These are phyloP conservation scores for Aspergillus nidulans DNA, from an alignment of 495 filamentous ascomycete species.

Conservation along the genomic window DNA sequence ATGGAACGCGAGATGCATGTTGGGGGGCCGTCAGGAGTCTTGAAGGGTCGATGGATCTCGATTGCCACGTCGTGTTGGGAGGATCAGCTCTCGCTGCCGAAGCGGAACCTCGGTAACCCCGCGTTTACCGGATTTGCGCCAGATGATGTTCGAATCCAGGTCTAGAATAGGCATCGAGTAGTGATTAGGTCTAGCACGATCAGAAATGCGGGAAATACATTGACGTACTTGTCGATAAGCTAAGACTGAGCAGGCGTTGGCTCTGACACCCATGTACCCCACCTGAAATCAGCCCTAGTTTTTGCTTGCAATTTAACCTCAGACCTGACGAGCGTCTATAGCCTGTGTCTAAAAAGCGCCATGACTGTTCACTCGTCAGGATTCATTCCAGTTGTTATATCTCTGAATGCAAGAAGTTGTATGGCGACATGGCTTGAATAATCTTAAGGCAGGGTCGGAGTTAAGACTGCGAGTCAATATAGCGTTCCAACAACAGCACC, in stretches of 20 bases:
- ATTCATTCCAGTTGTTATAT: too few relatives aligned
- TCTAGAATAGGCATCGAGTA: neutral
- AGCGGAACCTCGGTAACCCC: slow-evolving; percentile 4
- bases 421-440: too few relatives aligned
- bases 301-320: neutral
- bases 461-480: too few relatives aligned
- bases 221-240: neutral
- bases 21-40: neutral
- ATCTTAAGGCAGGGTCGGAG: too few relatives aligned
- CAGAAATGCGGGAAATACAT: neutral
- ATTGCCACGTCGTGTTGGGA: neutral
- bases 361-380: too few relatives aligned
- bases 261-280: neutral
- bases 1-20: slow-evolving; percentile 10
- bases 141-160: neutral
- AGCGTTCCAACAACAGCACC: too few relatives aligned
- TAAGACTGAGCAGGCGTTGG: neutral
- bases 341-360: neutral
- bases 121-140: neutral
- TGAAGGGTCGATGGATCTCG: neutral
- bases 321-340: too few relatives aligned
- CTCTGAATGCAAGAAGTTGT: too few relatives aligned
- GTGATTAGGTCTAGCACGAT: neutral
- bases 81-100: neutral
- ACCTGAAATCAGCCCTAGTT: neutral